Evolutionary conservation across 441 rosid species (phyloP), one percentile per base, ranked within the genome.

Genomic region (Sinapis alba): DNA sequence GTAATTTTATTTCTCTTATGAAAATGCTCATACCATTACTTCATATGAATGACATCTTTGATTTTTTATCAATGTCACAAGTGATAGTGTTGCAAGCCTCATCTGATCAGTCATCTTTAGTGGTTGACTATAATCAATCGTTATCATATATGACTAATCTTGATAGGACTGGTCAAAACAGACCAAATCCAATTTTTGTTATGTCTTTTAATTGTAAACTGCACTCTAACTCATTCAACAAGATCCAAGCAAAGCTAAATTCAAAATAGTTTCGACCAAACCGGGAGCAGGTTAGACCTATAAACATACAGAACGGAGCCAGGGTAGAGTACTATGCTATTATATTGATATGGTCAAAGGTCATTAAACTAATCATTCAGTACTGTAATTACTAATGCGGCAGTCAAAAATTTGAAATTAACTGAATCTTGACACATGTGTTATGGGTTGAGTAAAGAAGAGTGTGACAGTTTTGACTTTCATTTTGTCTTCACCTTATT

Each of bases 401-500:
- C 19, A 15, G 62, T 26, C 26, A 67, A 15, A 28, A 43, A 6
- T 65, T 71, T 11, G 36, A 21, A 58, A 23, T 7, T 63, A 34
- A 34, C 64, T 34, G 62, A 72, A 72, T 2, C 24, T 72, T 50
- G 62, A 72, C 70, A 27, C 62, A 15, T 58, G 53, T 15, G 16
- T 75, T 50, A 1, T 24, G 32, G 63, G 24, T 73, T 8, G 21
- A 38, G 20, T n/a, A 20, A 21, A 59, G 19, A 66, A 74, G 36
- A 59, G 73, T 45, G 62, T 11, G 63, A 53, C 15, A 61, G 26
- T 53, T 34, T 68, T 68, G 57, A 68, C 73, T 34, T 60, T 15
- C 10, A 26, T 45, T 5, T 75, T 66, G 68, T 75, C 62, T 16
- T 68, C 9, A 68, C 68, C 13, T 68, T 68, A 12, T 68, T 68